Percentiles rank a stretch among this genome's conserved stretches.
Conservation (phyloP, 2,329 filamentous ascomycete genomes). For the Iodosphaeria phyllophila region DNA sequence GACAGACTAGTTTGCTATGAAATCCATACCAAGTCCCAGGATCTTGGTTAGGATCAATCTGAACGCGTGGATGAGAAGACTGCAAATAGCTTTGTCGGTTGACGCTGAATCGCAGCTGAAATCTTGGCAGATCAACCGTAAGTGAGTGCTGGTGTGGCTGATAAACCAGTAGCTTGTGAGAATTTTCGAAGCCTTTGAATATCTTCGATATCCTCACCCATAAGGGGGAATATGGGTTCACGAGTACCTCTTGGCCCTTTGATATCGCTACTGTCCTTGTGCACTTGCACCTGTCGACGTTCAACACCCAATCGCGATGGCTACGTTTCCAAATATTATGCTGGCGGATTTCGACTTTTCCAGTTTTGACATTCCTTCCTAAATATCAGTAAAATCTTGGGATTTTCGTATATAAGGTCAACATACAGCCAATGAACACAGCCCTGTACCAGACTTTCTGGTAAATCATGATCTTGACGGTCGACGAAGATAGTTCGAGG, state of each 20-base stretch:
- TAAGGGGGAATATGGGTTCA: slow-evolving; percentile 27
- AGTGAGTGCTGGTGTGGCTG: slow-evolving; percentile 19
- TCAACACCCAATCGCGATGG: slow-evolving; percentile 15
- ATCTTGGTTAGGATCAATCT: slow-evolving; percentile 38
- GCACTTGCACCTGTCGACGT: slow-evolving; percentile 9
- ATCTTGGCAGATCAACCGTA: slow-evolving; percentile 26
- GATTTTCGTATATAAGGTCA: background rate
- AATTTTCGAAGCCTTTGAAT: slow-evolving; percentile 29
- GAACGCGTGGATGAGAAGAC: slow-evolving; percentile 26
- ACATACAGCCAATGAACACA: slow-evolving; percentile 44
- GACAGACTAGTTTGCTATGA: slow-evolving; percentile 35
- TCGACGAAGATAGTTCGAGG: slow-evolving; percentile 13
- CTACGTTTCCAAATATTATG: slow-evolving; percentile 4
- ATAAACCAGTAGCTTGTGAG: slow-evolving; percentile 21
- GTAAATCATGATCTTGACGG: slow-evolving; percentile 24
- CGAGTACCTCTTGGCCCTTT: slow-evolving; percentile 4
- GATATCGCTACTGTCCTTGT: slow-evolving; percentile 1
- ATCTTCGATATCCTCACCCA: slow-evolving; percentile 20
- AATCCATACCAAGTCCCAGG: slow-evolving; percentile 37
- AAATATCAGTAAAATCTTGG: slow-evolving; percentile 1
- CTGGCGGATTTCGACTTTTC: slow-evolving; percentile 30
- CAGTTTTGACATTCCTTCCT: slow-evolving; percentile 8
- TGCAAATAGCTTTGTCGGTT: slow-evolving; percentile 21
- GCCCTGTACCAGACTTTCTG: slow-evolving; percentile 24
- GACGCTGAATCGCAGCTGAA: slow-evolving; percentile 34